Evolutionary conservation across 129 eudicot species (phyloP).

Genomic region (Tagetes erecta): DNA sequence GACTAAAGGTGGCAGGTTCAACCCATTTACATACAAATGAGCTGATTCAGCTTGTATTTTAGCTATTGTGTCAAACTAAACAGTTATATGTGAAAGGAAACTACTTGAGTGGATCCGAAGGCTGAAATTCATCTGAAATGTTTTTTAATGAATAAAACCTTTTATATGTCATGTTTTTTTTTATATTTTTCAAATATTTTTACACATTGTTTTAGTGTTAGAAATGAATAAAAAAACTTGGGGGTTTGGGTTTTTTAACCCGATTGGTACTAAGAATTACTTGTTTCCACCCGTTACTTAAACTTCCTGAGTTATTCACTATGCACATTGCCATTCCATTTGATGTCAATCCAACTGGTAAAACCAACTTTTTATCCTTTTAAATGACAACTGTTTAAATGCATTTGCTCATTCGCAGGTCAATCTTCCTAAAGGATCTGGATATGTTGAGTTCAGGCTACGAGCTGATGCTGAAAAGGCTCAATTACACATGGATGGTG

Average conservation of each 20-base stretch:
- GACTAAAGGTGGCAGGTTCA: background rate
- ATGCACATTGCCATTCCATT: background rate
- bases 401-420: conserved; percentile 44
- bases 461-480: conserved; percentile 92
- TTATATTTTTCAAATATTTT: background rate
- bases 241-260: background rate
- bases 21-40: background rate
- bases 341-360: background rate
- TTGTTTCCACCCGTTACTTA: background rate
- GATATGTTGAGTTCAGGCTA: conserved; percentile 74
- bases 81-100: background rate
- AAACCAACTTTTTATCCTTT: background rate
- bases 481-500: conserved; percentile 78
- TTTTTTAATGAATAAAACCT: background rate
- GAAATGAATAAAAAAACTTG: background rate
- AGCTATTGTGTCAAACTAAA: background rate
- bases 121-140: background rate
- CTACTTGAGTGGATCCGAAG: background rate
- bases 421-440: conserved; percentile 83
- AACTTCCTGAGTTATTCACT: background rate
- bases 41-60: background rate
- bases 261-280: background rate
- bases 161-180: background rate
- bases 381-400: no score
- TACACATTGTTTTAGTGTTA: background rate